phyloP scores from a whole-genome alignment of 108 stramenopile species.

The Skeletonema marinoi region DNA sequence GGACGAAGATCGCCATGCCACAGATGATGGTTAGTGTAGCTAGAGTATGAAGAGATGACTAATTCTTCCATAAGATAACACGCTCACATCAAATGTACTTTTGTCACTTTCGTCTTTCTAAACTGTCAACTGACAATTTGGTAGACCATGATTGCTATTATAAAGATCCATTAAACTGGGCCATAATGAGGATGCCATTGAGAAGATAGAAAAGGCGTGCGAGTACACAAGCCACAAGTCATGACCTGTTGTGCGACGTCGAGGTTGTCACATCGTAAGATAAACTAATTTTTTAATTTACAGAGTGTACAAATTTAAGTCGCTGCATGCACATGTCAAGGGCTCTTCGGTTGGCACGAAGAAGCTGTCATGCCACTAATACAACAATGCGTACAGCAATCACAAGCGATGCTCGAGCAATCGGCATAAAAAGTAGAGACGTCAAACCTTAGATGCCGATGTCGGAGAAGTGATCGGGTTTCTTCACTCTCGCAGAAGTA shows the following conservation, averaged over 20 bases:
- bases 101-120: neutral
- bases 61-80: no score
- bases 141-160: neutral
- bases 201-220: no score
- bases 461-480: neutral
- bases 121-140: neutral
- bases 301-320: no score
- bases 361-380: neutral
- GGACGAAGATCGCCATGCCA: no score
- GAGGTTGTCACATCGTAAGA: neutral
- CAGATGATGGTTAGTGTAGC: neutral
- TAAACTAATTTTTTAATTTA: neutral
- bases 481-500: neutral
- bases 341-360: neutral
- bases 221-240: no score
- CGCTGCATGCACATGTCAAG: neutral
- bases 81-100: neutral
- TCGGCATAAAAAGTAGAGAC: neutral
- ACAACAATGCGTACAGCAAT: neutral
- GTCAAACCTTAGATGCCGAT: neutral
- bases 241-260: no score
- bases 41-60: no score
- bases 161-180: neutral
- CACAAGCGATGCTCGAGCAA: neutral
- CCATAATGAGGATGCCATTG: neutral